Percentiles rank a stretch among this genome's conserved stretches.
phyloP scores from a whole-genome alignment of 495 filamentous ascomycete species.

The Penicillium dipodomyicola region DNA sequence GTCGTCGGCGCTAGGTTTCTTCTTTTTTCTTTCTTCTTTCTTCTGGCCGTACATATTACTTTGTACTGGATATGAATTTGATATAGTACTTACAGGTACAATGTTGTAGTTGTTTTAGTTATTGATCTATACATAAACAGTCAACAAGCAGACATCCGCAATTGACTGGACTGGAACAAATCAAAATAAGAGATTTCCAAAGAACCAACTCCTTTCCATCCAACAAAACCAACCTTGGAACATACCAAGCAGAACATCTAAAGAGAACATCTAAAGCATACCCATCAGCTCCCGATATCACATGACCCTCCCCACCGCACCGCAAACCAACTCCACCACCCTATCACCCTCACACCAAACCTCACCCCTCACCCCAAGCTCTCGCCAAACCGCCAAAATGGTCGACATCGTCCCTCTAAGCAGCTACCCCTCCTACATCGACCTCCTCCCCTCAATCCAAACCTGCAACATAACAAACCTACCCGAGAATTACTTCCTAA shows the following conservation, averaged over 20 bases:
- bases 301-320: constrained; percentile 16
- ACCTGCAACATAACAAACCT: constrained; percentile 98
- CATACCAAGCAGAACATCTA: no score
- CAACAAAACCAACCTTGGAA: background rate
- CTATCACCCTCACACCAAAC: constrained; percentile 2
- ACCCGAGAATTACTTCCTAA: constrained; percentile 99
- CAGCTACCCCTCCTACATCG: constrained; percentile 51
- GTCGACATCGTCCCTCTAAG: constrained; percentile 52
- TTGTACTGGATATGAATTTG: constrained; percentile 3
- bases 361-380: background rate
- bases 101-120: background rate
- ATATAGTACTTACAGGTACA: background rate
- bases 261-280: no score
- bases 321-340: constrained; percentile 12
- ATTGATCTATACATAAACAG: background rate
- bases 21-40: background rate
- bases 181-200: background rate
- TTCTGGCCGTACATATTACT: constrained; percentile 6
- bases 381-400: constrained; percentile 33
- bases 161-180: background rate
- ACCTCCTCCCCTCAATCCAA: constrained; percentile 87
- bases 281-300: constrained; percentile 6
- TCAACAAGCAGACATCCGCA: background rate
- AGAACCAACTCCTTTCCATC: background rate
- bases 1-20: constrained; percentile 10